A percentile compares a stretch with the other conserved stretches of the same genome.
These are phyloP conservation scores for Brassica hybrid DNA, from an alignment of 441 rosid species.

Conservation along the genomic window DNA sequence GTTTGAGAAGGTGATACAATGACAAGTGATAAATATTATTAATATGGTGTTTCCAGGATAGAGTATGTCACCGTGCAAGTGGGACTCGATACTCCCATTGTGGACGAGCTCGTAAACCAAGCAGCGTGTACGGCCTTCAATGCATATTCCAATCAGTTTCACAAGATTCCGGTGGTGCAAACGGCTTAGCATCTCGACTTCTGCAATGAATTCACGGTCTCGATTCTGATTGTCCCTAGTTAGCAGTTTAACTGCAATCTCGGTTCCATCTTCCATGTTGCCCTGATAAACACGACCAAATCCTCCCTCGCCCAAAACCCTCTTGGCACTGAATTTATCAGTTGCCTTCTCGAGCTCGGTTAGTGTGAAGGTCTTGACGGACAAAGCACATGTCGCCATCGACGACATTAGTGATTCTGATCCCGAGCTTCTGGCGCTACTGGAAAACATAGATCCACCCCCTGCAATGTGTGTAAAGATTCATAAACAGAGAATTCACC, in stretches of 20 bases:
- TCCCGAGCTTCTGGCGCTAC: conserved; percentile 76
- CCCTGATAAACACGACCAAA: conserved; percentile 95
- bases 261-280: conserved; percentile 72
- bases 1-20: background rate
- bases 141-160: conserved; percentile 91
- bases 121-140: conserved; percentile 82
- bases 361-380: conserved; percentile 74
- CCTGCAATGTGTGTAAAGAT: conserved; percentile 53
- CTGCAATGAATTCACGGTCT: conserved; percentile 90
- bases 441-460: conserved; percentile 70
- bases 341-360: conserved; percentile 86
- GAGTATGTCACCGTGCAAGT: conserved; percentile 79
- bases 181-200: conserved; percentile 97
- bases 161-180: conserved; percentile 98
- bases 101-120: conserved; percentile 85
- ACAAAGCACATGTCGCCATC: conserved; percentile 82
- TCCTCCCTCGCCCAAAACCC: conserved; percentile 97
- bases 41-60: background rate
- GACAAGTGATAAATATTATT: background rate
- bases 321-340: conserved; percentile 77
- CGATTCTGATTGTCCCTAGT: conserved; percentile 85
- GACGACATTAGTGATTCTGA: conserved; percentile 73
- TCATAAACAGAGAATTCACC: background rate
- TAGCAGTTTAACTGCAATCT: conserved; percentile 90
- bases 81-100: conserved; percentile 98